Conservation (phyloP, 306 rosid genomes). For the Malus sylvestris region DNA sequence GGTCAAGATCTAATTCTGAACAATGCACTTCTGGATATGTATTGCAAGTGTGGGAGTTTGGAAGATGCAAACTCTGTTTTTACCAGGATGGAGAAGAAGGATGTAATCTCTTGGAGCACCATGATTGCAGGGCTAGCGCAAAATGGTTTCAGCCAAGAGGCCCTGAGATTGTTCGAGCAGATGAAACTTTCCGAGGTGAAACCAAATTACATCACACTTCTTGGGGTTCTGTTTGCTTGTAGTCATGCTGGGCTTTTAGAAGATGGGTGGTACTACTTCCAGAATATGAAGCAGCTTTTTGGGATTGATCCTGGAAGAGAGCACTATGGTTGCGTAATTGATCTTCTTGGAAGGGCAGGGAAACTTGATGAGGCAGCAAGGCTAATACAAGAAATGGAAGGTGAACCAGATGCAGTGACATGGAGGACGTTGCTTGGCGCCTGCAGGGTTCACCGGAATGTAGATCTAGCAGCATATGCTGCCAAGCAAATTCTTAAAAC, state of each 20-base stretch:
- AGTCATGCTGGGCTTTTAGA: conserved; percentile 85
- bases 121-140: conserved; percentile 88
- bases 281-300: conserved; percentile 58
- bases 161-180: conserved; percentile 54
- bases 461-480: conserved; percentile 62
- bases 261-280: conserved; percentile 68
- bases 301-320: conserved; percentile 73
- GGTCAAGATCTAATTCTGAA: conserved; percentile 67
- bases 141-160: conserved; percentile 75
- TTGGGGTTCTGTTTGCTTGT: conserved; percentile 89
- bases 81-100: conserved; percentile 52
- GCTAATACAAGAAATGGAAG: conserved; percentile 59
- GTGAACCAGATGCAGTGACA: conserved; percentile 72
- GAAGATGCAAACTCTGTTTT: conserved; percentile 66
- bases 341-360: conserved; percentile 94
- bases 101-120: conserved; percentile 91
- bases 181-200: conserved; percentile 57
- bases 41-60: conserved; percentile 79
- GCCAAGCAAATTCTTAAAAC: conserved; percentile 67
- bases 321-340: conserved; percentile 78
- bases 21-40: conserved; percentile 87
- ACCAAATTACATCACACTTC: conserved; percentile 70
- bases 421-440: conserved; percentile 90
- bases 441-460: conserved; percentile 60
- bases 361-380: conserved; percentile 60